Evolutionary conservation across 1,284 basidiomycete genomes (phyloP), one percentile per base, ranked within the genome.

Genomic region (Veloporphyrellus conicus): DNA sequence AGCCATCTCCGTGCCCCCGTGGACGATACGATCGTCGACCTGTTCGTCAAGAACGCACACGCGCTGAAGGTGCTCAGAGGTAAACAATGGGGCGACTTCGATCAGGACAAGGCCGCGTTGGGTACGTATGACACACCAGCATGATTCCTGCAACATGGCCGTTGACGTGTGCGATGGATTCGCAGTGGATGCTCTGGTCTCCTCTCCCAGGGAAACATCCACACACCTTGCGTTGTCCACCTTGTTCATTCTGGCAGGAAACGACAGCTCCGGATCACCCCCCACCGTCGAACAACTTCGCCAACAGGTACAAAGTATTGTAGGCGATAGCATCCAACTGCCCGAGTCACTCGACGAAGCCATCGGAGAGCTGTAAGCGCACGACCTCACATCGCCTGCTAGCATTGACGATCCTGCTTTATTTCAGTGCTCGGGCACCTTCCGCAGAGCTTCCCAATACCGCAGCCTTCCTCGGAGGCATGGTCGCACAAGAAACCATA

Each of bases 401-500:
- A 33, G 14, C 19, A 35, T 31, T 62, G 16, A 48, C 48, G 18
- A 31, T 29, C 32, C 33, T 28, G 16, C 20, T 29, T 33, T 29
- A 20, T 37, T 25, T 34, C 56, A 90, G 88, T 45, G 82, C 76
- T 5, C 84, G 94, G 15, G 79, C 92, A 2, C 92, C 90, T 2
- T 86, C 82, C 3, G 83, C 90, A 1, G 91, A 95, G 57, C 70
- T 98, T 1, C 93, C 95, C 0, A 94, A 93, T 54, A 94, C 87
- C 0, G 90, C 96, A 0, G 93, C 93, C 0, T 83, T 99, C 61
- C 71, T 98, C 3, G 96, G 96, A 14, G 96, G 95, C 1, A 68
- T 99, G 16, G 88, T 94, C 22, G 93, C 93, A n/a, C 96, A 99
- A 60, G 96, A 99, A 68, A 84, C 85, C 7, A 98, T 99, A 78